Conservation (phyloP, 306 rosid species). For the Citrullus amarus region DNA sequence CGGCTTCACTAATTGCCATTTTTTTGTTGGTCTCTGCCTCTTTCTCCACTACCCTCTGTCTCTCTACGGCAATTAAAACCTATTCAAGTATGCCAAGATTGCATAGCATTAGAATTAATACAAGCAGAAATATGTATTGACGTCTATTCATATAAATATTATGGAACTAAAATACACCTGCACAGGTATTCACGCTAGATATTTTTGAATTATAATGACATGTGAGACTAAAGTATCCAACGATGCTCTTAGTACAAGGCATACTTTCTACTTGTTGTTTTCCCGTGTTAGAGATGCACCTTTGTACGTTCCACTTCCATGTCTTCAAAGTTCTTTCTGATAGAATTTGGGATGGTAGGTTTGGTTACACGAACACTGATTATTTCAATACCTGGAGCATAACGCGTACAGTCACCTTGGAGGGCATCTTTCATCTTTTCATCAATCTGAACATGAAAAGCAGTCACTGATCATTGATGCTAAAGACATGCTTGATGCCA, state of each 20-base stretch:
- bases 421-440: slow-evolving; percentile 94
- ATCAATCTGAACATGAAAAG: slow-evolving; percentile 49
- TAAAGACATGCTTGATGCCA: neutral
- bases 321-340: slow-evolving; percentile 64
- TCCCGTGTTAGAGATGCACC: slow-evolving; percentile 27
- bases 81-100: slow-evolving; percentile 22
- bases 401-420: slow-evolving; percentile 80
- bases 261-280: neutral
- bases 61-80: slow-evolving; percentile 85
- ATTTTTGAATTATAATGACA: neutral
- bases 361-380: slow-evolving; percentile 80
- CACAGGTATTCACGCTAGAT: neutral
- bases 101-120: slow-evolving; percentile 1
- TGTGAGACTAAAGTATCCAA: neutral
- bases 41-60: slow-evolving; percentile 66
- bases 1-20: slow-evolving; percentile 96
- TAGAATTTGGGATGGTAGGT: slow-evolving; percentile 69
- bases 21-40: slow-evolving; percentile 74
- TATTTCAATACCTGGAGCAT: slow-evolving; percentile 92
- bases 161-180: neutral
- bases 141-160: neutral
- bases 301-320: slow-evolving; percentile 98
- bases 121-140: neutral
- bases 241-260: neutral
- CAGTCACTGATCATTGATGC: neutral